Conservation (phyloP, 495 filamentous ascomycete species). For the Symbiotaphrina buchneri region DNA sequence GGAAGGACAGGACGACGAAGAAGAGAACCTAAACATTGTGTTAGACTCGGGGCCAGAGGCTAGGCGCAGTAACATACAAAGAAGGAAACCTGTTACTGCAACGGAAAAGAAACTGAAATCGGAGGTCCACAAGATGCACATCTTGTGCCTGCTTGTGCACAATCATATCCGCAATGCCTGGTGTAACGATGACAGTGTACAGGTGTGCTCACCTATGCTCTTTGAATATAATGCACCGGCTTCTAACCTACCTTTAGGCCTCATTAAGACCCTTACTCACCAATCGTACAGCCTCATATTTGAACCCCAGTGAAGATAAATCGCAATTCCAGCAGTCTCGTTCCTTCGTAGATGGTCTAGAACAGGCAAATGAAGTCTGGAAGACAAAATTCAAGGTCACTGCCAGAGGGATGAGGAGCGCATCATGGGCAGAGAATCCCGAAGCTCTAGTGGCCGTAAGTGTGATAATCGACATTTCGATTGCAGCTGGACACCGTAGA, state of each 20-base stretch:
- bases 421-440: constrained; percentile 48
- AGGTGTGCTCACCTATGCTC: constrained; percentile 19
- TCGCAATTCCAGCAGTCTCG: constrained; percentile 49
- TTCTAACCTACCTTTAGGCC: constrained; percentile 9
- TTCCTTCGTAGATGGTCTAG: constrained; percentile 57
- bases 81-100: constrained; percentile 38
- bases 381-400: constrained; percentile 41
- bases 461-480: constrained; percentile 27
- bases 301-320: constrained; percentile 38
- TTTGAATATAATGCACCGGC: constrained; percentile 1
- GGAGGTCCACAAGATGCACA: constrained; percentile 66
- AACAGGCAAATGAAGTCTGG: constrained; percentile 44
- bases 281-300: constrained; percentile 30
- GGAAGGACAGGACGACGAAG: constrained; percentile 11
- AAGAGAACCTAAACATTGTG: constrained; percentile 27
- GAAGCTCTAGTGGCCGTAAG: too few relatives aligned
- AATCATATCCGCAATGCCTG: constrained; percentile 55
- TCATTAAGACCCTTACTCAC: constrained; percentile 35
- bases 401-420: constrained; percentile 40
- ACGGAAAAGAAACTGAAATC: constrained; percentile 50
- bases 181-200: constrained; percentile 59
- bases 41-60: constrained; percentile 21
- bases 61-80: constrained; percentile 12
- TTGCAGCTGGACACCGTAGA: not conserved
- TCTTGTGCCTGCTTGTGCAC: constrained; percentile 62